These are phyloP conservation scores for Fusarium tuaranense DNA, from an alignment of 2,329 filamentous ascomycete species.

Conservation along the genomic window DNA sequence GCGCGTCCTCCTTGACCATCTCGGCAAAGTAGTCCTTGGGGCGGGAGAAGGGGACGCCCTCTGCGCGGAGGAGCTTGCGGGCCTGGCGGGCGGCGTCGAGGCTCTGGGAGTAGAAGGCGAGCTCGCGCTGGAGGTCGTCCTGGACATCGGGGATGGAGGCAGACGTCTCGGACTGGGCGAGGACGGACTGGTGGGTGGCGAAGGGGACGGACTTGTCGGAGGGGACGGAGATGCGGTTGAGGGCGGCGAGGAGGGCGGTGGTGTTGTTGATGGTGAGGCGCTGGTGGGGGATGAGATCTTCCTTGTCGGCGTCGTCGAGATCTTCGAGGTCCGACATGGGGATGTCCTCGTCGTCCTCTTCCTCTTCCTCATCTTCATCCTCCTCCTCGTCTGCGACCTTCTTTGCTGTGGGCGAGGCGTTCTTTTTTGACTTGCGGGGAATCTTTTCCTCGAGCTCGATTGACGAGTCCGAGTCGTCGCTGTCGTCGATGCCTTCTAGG, in stretches of 20 bases:
- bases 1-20: constrained; percentile 98
- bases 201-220: constrained; percentile 78
- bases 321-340: constrained; percentile 89
- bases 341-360: constrained; percentile 87
- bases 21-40: constrained; percentile 98
- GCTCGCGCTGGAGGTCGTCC: constrained; percentile 91
- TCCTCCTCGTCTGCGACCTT: constrained; percentile 54
- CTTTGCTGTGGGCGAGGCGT: constrained; percentile 53
- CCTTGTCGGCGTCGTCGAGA: constrained; percentile 80
- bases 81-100: constrained; percentile 81
- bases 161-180: constrained; percentile 73
- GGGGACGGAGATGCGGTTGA: constrained; percentile 81
- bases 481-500: constrained; percentile 69
- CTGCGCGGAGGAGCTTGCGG: constrained; percentile 80
- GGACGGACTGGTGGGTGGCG: constrained; percentile 83
- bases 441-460: constrained; percentile 82
- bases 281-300: constrained; percentile 89
- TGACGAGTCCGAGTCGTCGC: constrained; percentile 75
- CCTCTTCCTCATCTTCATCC: constrained; percentile 69
- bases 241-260: constrained; percentile 81
- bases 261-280: constrained; percentile 98
- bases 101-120: constrained; percentile 92
- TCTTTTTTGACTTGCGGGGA: constrained; percentile 61
- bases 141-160: constrained; percentile 82
- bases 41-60: constrained; percentile 86